Base-by-base conservation (phyloP, 164 flowering plant species). In the Protea cynaroides region DNA sequence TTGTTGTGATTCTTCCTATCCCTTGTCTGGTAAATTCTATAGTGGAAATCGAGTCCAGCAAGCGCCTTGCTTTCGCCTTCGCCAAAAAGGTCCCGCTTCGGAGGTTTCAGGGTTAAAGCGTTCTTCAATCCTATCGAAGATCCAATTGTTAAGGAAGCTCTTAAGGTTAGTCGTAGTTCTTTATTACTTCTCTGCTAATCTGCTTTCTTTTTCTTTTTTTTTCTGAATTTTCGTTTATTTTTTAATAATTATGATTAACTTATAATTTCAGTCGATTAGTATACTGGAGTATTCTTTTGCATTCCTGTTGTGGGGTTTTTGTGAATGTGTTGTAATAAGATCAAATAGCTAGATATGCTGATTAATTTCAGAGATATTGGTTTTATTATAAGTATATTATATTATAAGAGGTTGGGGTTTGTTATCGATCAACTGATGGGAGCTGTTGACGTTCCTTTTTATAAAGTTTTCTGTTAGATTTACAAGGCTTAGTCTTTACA, bases 81-180 rank as follows among this genome's bases (percentile, higher is more conserved):
- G 53, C n/a, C 25, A 36, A 47, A 62, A 15, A 34, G 34, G 59
- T 13, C 7, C 23, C 47, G 38, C 11, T 53, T 22, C 8, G 19
- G 65, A 59, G 56, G 59, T 21, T 68, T 63, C 44, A 56, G 55
- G 17, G 66, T 67, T 37, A 64, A 61, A 50, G 71, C 74, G 37
- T 67, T 74, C 49, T 65, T 71, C 64, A 71, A 75, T 61, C 74
- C 78, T 8, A 46, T 50, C 1, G 64, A 71, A 25, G 69, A 75
- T 22, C 75, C 78, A 53, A 56, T 75, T 58, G 34, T 75, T 55
- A 71, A 61, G 59, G 65, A 75, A 62, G 78, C 78, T 62, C 59
- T 75, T 46, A 75, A 75, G 75, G 78, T 75, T 50, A 46, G 17
- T 13, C 50, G 12, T 12, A 22, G 12, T 38, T 25, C 38, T 37